A percentile compares a stretch with the other conserved stretches of the same genome.
phyloP scores from a whole-genome alignment of 2,329 filamentous ascomycete genomes.

The Calonectria pseudoreteaudii region DNA sequence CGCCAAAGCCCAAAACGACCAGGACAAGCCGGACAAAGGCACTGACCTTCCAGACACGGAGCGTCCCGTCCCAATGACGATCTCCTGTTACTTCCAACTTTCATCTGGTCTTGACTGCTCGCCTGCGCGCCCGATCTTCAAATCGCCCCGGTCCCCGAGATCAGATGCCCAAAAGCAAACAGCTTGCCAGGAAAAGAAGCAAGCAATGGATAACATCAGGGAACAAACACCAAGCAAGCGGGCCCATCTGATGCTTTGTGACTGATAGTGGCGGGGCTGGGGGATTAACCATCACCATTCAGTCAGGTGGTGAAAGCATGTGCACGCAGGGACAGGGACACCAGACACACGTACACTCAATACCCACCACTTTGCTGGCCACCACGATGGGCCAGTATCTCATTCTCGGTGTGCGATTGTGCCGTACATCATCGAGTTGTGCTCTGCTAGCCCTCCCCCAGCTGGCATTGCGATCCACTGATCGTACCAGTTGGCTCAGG shows the following conservation, averaged over 20 bases:
- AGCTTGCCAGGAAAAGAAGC: not conserved
- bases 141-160: not conserved
- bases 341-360: conserved; percentile 10
- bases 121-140: not conserved
- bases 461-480: not conserved
- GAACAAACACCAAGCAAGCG: not conserved
- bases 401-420: not conserved
- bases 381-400: not conserved
- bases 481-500: not conserved
- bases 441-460: not conserved
- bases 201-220: not conserved
- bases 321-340: conserved; percentile 20
- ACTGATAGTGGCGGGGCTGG: conserved; percentile 19
- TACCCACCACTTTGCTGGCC: not conserved
- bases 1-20: not conserved
- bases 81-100: conserved; percentile 7
- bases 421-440: not conserved
- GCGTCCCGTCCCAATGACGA: conserved; percentile 21
- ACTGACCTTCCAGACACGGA: conserved; percentile 14
- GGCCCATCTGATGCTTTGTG: not conserved
- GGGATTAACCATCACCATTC: conserved; percentile 13
- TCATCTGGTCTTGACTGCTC: conserved; percentile 8
- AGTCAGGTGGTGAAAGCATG: conserved; percentile 25
- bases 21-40: conserved; percentile 13
- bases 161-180: not conserved